Evolutionary conservation across 2,329 filamentous ascomycete genomes (phyloP), one percentile per base, ranked within the genome.

Genomic region (Tolypocladium guangdongense): DNA sequence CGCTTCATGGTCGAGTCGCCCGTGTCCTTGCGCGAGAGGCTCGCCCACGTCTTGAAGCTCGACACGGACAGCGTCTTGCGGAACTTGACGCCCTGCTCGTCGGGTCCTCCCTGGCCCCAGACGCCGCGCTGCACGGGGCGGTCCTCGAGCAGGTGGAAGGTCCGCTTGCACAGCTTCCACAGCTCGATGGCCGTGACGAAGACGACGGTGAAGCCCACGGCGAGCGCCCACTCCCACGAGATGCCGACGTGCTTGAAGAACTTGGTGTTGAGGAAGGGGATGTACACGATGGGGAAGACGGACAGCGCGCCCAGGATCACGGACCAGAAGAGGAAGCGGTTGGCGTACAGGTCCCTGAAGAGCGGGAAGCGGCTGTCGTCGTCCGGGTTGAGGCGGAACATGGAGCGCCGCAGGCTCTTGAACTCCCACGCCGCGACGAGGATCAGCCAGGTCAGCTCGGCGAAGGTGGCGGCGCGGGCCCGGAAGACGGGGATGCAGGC

Each of bases 381-480:
- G 30, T 77, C 72, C 1, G 79, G 76, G 61, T 82, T 74, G 63
- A 89, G 80, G 45, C 78, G 76, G 75, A 90, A 88, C 70, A 90
- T 78, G 46, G 83, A 87, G 16, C 84, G 82, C 7, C 83, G 81
- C 63, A 88, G 78, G 62, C 84, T 80, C 69, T 88, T 84, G 71
- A 88, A 86, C 70, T 90, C 86, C 86, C 86, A 90, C 2, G 87
- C 86, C 1, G 86, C 82, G 63, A 90, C 77, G 49, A 90, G 77
- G 37, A 88, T 85, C 52, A 84, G 75, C 82, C 84, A 90, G 1
- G 86, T 88, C 32, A 90, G 71, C 63, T 84, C 82, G 4, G 84
- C 84, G 64, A 90, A 90, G 8, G 84, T 84, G 30, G 86, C 84
- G 0, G 86, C 85, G 11, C 87, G 82, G 6, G 86, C 87, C 22